Evolutionary conservation across 495 filamentous ascomycete genomes (phyloP).

Genomic region (Astrothelium macrocarpum): DNA sequence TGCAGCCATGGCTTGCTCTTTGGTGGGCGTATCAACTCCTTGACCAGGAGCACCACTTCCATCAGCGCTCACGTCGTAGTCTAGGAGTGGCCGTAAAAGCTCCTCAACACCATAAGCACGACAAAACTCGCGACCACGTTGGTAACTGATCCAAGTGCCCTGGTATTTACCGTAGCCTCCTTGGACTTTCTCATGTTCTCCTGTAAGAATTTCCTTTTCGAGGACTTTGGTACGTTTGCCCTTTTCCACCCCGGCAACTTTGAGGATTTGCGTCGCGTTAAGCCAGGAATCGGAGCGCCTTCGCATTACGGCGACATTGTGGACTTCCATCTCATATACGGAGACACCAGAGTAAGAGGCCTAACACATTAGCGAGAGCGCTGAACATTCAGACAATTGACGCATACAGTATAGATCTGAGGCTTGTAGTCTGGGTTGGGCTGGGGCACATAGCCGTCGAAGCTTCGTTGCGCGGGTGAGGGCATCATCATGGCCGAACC

Average conservation of each 20-base stretch:
- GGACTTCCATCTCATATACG: conserved; percentile 97
- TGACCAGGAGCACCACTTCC: conserved; percentile 53
- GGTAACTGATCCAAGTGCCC: conserved; percentile 94
- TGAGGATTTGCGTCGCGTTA: conserved; percentile 90
- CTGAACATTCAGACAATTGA: background rate
- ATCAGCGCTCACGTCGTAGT: conserved; percentile 77
- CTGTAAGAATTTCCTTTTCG: conserved; percentile 92
- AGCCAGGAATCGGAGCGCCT: conserved; percentile 85
- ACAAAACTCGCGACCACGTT: conserved; percentile 83
- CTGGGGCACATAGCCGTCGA: background rate
- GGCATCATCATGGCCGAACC: background rate
- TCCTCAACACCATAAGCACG: conserved; percentile 90
- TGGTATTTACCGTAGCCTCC: conserved; percentile 98
- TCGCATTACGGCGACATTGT: conserved; percentile 85
- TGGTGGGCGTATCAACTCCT: conserved; percentile 78
- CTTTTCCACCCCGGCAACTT: conserved; percentile 93
- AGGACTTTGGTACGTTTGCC: conserved; percentile 94
- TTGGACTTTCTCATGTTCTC: conserved; percentile 96
- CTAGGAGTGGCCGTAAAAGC: conserved; percentile 68
- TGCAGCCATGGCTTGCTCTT: conserved; percentile 98
- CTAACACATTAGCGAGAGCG: conserved; percentile 35
- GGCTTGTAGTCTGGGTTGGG: conserved; percentile 11
- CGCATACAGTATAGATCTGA: conserved; percentile 24
- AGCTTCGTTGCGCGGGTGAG: background rate
- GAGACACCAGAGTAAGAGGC: conserved; percentile 89